A percentile compares a stretch with the other conserved stretches of the same genome.
phyloP scores from a whole-genome alignment of 2,329 filamentous ascomycete species.

The Blastomyces emzantsi region DNA sequence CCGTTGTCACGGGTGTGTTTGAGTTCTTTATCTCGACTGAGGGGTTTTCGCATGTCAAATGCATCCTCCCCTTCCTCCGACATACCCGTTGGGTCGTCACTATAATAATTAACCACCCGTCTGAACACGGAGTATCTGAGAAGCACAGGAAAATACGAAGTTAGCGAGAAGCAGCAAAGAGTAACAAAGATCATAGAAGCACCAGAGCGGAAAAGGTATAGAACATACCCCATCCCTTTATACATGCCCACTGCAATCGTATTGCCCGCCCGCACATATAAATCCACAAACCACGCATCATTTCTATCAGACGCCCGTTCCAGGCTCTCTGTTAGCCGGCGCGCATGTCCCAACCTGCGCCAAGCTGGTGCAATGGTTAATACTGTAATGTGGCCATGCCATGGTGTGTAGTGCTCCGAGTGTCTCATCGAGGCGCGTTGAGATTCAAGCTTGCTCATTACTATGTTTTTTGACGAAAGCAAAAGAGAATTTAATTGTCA shows the following conservation, averaged over 20 bases:
- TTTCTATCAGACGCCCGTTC: conserved; percentile 75
- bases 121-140: conserved; percentile 69
- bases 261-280: conserved; percentile 89
- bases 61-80: conserved; percentile 64
- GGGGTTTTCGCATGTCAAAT: conserved; percentile 91
- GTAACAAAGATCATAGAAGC: neutral
- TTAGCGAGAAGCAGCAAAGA: neutral
- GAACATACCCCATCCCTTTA: conserved; percentile 65
- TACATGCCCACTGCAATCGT: conserved; percentile 81
- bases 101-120: conserved; percentile 85
- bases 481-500: neutral
- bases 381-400: conserved; percentile 96
- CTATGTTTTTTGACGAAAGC: conserved; percentile 38
- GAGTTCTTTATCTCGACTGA: conserved; percentile 66
- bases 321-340: conserved; percentile 68
- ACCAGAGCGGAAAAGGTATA: conserved; percentile 1
- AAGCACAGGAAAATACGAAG: neutral
- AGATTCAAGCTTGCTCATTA: conserved; percentile 94
- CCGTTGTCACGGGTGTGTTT: conserved; percentile 75
- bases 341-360: conserved; percentile 77
- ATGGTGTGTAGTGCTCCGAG: conserved; percentile 91
- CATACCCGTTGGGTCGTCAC: conserved; percentile 63
- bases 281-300: conserved; percentile 87
- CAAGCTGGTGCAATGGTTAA: conserved; percentile 84
- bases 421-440: conserved; percentile 65